Evolutionary conservation across 140 eudicot species (phyloP).

Genomic region (Ambrosia hybrid): DNA sequence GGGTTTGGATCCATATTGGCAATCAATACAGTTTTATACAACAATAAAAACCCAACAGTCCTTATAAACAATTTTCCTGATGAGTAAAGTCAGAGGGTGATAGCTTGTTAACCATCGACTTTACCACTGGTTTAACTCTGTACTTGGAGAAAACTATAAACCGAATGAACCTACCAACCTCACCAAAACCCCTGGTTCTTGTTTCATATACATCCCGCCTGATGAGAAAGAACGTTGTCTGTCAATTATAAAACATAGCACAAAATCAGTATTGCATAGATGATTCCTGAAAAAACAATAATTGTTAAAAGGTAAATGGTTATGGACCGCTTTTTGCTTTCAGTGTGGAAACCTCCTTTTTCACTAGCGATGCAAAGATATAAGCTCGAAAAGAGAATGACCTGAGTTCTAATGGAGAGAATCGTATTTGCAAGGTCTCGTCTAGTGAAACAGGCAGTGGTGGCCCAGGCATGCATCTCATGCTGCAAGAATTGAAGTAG

Average conservation of each 20-base stretch:
- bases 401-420: slow-evolving; percentile 54
- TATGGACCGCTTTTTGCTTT: too few species aligned
- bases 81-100: slow-evolving; percentile 14
- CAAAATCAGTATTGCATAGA: slow-evolving; percentile 13
- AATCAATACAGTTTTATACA: slow-evolving; percentile 28
- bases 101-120: slow-evolving; percentile 26
- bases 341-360: background rate
- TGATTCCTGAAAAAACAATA: slow-evolving; percentile 2
- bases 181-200: slow-evolving; percentile 55
- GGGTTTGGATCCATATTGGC: slow-evolving; percentile 26
- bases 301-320: background rate
- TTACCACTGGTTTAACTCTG: slow-evolving; percentile 12
- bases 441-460: slow-evolving; percentile 63
- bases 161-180: background rate
- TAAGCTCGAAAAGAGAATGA: slow-evolving; percentile 6
- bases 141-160: slow-evolving; percentile 32
- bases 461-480: slow-evolving; percentile 75
- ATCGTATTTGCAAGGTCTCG: slow-evolving; percentile 72
- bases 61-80: slow-evolving; percentile 20
- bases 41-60: slow-evolving; percentile 14
- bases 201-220: slow-evolving; percentile 44
- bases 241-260: slow-evolving; percentile 12
- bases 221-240: slow-evolving; percentile 44
- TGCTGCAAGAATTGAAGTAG: slow-evolving; percentile 43
- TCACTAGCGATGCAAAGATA: background rate